A percentile compares a stretch with the other conserved stretches of the same genome.
These are phyloP conservation scores for Ceratobasidium sp. DNA, from an alignment of 1,284 basidiomycete genomes.

Conservation along the genomic window DNA sequence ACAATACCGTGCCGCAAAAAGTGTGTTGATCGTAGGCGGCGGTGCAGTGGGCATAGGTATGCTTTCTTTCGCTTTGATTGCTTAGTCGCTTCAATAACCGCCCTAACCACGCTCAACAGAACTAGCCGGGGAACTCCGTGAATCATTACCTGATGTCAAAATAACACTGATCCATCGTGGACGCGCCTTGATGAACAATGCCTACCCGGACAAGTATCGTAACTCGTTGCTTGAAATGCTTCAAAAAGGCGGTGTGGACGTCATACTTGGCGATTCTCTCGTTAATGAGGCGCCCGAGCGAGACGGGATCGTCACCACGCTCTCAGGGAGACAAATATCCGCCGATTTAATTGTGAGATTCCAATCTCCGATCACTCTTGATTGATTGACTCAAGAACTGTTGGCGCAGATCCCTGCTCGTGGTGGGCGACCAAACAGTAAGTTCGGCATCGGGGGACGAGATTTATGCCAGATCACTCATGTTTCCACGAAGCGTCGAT, in stretches of 20 bases:
- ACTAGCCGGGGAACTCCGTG: conserved; percentile 70
- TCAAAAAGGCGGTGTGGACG: conserved; percentile 62
- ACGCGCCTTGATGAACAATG: conserved; percentile 66
- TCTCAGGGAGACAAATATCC: neutral
- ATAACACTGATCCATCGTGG: conserved; percentile 75
- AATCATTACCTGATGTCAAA: conserved; percentile 67
- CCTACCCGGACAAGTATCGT: conserved; percentile 71
- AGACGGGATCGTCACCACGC: conserved; percentile 13
- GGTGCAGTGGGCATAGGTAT: conserved; percentile 74
- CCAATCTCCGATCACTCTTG: neutral
- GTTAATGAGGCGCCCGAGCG: neutral
- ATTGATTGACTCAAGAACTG: too few species aligned
- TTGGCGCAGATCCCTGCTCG: conserved; percentile 24
- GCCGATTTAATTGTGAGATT: conserved; percentile 29
- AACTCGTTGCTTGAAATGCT: conserved; percentile 63
- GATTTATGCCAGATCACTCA: conserved; percentile 63
- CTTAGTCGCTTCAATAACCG: neutral
- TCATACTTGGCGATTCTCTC: conserved; percentile 66
- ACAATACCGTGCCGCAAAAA: conserved; percentile 64
- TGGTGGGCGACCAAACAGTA: conserved; percentile 39
- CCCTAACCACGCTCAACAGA: conserved; percentile 54
- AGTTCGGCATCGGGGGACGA: neutral
- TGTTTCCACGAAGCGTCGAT: conserved; percentile 58
- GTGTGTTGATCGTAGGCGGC: conserved; percentile 71
- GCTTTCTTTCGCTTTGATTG: conserved; percentile 46